Percentiles rank a stretch among this genome's conserved stretches.
phyloP scores from a whole-genome alignment of 78 protist species.

The Cavenderia fasciculata region DNA sequence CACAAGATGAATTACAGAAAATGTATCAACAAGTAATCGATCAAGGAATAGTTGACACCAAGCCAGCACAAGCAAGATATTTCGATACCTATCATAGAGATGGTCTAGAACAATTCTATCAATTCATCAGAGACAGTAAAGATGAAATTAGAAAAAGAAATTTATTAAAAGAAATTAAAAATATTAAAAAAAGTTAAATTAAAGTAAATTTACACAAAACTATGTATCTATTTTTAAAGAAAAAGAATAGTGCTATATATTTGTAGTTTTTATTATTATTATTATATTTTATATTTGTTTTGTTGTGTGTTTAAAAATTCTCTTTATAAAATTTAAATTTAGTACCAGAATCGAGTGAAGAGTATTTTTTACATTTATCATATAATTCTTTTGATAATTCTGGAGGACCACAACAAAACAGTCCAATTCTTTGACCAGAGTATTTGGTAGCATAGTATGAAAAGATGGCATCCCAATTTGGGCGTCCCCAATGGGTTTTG shows the following conservation, averaged over 20 bases:
- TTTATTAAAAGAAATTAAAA: too few relatives aligned
- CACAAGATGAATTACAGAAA: too few relatives aligned
- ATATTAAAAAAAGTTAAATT: too few relatives aligned
- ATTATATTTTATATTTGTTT: not conserved
- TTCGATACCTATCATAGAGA: too few relatives aligned
- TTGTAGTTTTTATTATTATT: not conserved
- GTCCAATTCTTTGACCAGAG: conserved; percentile 54
- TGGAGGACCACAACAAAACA: conserved; percentile 85
- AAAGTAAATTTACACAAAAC: too few relatives aligned
- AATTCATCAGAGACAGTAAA: too few relatives aligned
- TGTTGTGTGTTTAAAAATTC: conserved; percentile 55
- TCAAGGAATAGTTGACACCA: too few relatives aligned
- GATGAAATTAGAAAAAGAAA: too few relatives aligned
- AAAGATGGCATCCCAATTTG: conserved; percentile 65
- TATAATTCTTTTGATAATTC: conserved; percentile 71
- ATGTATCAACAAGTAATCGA: too few relatives aligned
- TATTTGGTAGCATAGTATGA: conserved; percentile 26
- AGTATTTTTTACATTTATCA: conserved; percentile 8
- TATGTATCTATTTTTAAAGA: too few relatives aligned
- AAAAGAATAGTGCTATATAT: not conserved
- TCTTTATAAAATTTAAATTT: conserved; percentile 81
- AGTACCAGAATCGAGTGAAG: not conserved
- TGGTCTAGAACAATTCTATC: too few relatives aligned
- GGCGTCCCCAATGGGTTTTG: conserved; percentile 68
- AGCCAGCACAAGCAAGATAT: too few relatives aligned